phyloP scores from a whole-genome alignment of 2,329 filamentous ascomycete species.

The Dactylella cylindrospora region DNA sequence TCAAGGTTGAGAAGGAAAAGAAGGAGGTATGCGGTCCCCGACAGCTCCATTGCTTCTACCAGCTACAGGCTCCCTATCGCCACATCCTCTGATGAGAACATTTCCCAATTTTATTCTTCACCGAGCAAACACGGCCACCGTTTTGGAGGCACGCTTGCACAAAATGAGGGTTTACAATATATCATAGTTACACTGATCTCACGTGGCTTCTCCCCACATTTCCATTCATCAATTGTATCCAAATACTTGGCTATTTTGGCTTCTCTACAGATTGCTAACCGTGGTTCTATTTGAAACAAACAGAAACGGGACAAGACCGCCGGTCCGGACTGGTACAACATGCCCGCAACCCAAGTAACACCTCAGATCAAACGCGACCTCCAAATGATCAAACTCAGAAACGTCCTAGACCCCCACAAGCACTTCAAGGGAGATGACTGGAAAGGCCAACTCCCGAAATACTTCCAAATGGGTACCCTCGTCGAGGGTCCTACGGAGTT shows the following conservation, averaged over 20 bases:
- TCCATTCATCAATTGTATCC: background rate
- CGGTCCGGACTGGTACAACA: conserved; percentile 80
- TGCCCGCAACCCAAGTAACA: conserved; percentile 81
- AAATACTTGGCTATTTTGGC: conserved; percentile 8
- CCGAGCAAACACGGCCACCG: conserved; percentile 69
- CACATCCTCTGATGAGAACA: conserved; percentile 71
- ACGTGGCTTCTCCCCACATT: conserved; percentile 38
- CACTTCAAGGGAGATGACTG: conserved; percentile 85
- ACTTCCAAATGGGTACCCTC: conserved; percentile 84
- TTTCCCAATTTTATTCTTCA: conserved; percentile 72
- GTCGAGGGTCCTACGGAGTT: conserved; percentile 87
- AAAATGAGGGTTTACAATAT: conserved; percentile 64
- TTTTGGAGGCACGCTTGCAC: conserved; percentile 74
- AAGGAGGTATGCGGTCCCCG: conserved; percentile 31
- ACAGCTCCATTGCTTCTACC: background rate
- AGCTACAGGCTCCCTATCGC: background rate
- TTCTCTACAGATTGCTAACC: conserved; percentile 20
- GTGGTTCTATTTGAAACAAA: conserved; percentile 33
- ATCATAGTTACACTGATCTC: conserved; percentile 73
- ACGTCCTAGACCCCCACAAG: conserved; percentile 81
- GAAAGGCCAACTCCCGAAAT: conserved; percentile 70
- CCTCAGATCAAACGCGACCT: conserved; percentile 84
- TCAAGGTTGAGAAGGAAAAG: conserved; percentile 31
- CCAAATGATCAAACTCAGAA: conserved; percentile 84
- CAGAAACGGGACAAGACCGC: conserved; percentile 62